Base-by-base conservation (phyloP, 805 yeast genomes). In the Saccharomycopsis microspora region DNA sequence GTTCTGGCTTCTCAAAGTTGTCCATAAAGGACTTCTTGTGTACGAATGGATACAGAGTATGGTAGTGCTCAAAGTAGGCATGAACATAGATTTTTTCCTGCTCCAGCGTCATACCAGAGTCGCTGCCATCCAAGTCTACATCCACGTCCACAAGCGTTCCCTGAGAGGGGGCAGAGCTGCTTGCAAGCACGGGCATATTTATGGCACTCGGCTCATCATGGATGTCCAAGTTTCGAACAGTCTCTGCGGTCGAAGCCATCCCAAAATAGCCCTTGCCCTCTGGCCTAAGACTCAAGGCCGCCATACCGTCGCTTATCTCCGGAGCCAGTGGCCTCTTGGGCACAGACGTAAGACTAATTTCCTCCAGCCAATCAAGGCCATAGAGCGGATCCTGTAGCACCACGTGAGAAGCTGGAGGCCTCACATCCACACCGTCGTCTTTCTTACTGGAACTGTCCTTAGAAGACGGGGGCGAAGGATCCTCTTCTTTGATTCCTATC, bases 181-280 rank as follows among this genome's bases (percentile, higher is more conserved):
- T 8, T 9, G 41, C n/a, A n/a, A 27, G 29, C 9, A 27, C 11
- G 30, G 41, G 29, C n/a, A 29, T 9, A 39, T 10, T 11, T 28
- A n/a, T 30, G 37, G 37, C 8, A 11, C n/a, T 38, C n/a, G 35
- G 29, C 35, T 30, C 34, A 32, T 55, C 53, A 27, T 56, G 54
- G 19, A 68, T 59, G 37, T 69, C 66, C 39, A 76, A 55, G 7
- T 74, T 71, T 54, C 78, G 66, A 40, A 81, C 60, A 19, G 77
- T 63, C 5, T 76, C 75, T 2, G 81, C 72, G 50, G 77, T 69
- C 3, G 87, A 78, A 5, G 79, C 82, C 8, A 74, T 71, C 1
- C 88, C 88, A 54, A 76, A 75, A 57, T 76, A 80, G 0, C 87
- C 86, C 32, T 73, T 72, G 31, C 78, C 74, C 43, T 75, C 70